Percentiles rank a stretch among this genome's conserved stretches.
Evolutionary conservation across 1,139 yeast species (phyloP).

Genomic region (Kodamaea derodonti): DNA sequence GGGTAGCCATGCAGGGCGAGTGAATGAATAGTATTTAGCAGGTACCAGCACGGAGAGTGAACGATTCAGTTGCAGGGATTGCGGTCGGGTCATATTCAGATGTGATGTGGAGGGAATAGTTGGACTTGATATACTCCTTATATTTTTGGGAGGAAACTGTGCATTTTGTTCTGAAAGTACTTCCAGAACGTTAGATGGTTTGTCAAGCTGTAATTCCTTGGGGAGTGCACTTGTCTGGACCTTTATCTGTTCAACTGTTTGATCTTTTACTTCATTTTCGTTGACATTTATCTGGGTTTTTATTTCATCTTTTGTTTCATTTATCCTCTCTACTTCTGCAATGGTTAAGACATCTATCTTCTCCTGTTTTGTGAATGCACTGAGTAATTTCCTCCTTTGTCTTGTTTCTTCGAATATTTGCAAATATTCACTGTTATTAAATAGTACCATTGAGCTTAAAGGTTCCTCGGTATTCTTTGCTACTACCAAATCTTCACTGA

Average conservation of each 20-base stretch:
- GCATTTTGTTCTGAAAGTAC: background rate
- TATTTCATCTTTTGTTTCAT: background rate
- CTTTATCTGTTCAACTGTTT: background rate
- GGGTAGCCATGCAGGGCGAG: constrained; percentile 66
- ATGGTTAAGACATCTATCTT: background rate
- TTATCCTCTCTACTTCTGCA: background rate
- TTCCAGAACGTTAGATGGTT: background rate
- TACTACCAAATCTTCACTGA: constrained; percentile 5
- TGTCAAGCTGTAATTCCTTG: no score
- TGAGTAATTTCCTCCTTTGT: constrained; percentile 30
- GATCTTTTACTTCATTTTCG: background rate
- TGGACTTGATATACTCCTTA: constrained; percentile 8
- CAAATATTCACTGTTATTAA: constrained; percentile 31
- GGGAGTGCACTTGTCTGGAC: background rate
- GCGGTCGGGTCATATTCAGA: constrained; percentile 1
- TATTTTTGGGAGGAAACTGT: background rate
- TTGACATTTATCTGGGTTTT: background rate
- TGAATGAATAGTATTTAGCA: constrained; percentile 37
- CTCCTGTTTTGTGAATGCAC: constrained; percentile 17
- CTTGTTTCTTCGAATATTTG: constrained; percentile 36
- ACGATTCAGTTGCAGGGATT: constrained; percentile 1
- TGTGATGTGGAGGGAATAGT: constrained; percentile 2
- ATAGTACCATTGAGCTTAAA: constrained; percentile 10
- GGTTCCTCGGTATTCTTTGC: constrained; percentile 7
- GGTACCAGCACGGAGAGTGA: constrained; percentile 1